phyloP scores from a whole-genome alignment of 495 filamentous ascomycete species.

The Xylaria venustula region DNA sequence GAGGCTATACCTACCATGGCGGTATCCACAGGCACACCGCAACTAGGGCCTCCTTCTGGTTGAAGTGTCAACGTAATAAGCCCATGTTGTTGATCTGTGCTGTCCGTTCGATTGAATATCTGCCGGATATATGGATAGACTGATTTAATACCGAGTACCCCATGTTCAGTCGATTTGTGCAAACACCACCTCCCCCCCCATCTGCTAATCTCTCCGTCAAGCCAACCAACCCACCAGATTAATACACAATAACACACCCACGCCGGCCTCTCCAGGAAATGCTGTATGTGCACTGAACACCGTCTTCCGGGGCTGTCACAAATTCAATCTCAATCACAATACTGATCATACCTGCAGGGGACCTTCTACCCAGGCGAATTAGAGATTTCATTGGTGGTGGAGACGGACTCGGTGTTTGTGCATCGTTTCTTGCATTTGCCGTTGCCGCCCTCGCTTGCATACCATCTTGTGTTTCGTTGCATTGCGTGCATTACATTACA shows the following conservation, averaged over 20 bases:
- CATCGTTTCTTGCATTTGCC: constrained; percentile 3
- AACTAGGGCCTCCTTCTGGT: constrained; percentile 1
- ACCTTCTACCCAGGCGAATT: not conserved
- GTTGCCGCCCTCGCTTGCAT: constrained; percentile 3
- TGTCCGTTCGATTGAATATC: not conserved
- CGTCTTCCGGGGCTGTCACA: not conserved
- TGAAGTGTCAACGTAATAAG: constrained; percentile 4
- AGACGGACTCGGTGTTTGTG: not conserved
- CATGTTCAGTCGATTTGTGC: constrained; percentile 1
- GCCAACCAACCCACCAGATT: not conserved
- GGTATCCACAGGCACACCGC: constrained; percentile 5
- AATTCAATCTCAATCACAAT: not conserved
- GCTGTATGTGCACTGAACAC: not conserved
- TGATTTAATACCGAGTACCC: not conserved
- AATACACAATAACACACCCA: not conserved
- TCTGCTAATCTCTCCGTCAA: not conserved
- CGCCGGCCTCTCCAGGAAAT: not conserved
- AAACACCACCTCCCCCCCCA: not conserved
- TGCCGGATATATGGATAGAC: not conserved
- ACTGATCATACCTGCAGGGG: not conserved
- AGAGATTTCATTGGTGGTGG: not conserved
- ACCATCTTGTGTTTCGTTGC: not conserved
- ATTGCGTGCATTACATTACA: not conserved
- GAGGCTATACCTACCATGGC: not conserved
- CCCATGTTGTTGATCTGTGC: constrained; percentile 2